Evolutionary conservation across 2,329 filamentous ascomycete species (phyloP).

Genomic region (Apiospora pterosperma): DNA sequence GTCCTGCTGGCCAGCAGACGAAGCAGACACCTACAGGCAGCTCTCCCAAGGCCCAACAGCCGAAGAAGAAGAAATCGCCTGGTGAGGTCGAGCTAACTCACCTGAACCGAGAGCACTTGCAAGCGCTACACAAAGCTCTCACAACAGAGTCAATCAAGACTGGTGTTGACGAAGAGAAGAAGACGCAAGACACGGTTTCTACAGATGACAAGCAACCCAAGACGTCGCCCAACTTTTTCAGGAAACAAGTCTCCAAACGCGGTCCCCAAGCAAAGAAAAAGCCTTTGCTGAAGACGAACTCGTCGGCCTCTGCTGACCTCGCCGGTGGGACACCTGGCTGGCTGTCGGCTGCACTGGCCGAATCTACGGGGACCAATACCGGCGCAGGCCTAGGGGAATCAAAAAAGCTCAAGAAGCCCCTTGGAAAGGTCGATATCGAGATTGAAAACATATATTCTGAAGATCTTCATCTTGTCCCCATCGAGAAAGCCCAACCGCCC

Average conservation of each 20-base stretch:
- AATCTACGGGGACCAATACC: neutral
- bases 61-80: neutral
- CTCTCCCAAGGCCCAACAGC: neutral
- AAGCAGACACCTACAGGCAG: neutral
- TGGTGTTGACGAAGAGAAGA: neutral
- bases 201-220: neutral
- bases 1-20: neutral
- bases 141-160: neutral
- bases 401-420: neutral
- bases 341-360: neutral
- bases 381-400: neutral
- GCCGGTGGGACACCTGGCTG: neutral
- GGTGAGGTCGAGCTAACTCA: neutral
- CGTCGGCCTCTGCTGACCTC: neutral
- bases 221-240: neutral
- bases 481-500: constrained; percentile 29
- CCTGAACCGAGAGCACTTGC: neutral
- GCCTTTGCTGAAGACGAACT: neutral
- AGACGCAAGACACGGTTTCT: neutral
- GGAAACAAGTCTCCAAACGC: neutral
- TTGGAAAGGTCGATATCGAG: neutral
- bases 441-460: constrained; percentile 11
- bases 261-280: neutral
- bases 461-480: constrained; percentile 25
- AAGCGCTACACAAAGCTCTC: neutral